Base-by-base conservation (phyloP, 805 yeast genomes). In the Saturnispora bothae region DNA sequence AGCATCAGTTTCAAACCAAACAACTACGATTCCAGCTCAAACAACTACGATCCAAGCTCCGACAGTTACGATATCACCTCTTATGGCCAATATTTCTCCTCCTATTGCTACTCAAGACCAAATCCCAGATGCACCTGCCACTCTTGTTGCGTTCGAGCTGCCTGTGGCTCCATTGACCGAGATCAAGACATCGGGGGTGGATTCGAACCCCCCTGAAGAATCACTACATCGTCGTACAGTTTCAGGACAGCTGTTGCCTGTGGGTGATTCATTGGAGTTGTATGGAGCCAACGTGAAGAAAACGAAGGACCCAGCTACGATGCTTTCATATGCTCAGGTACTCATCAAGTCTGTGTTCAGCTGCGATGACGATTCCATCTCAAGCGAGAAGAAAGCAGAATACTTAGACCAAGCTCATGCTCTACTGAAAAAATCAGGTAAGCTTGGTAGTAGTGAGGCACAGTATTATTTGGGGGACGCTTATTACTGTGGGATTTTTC, bases 401-500 rank as follows among this genome's bases (percentile, higher is more conserved):
- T 72, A 83, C 39, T 62, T 86, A 28, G 79, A 81, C 49, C 96
- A 92, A 54, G 89, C 96, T 0, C 64, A 71, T 16, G 64, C 65
- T 40, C 79, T 82, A 47, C 66, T 88, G 46, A 46, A 47, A 26
- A 46, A 43, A 39, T 36, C 48, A 1, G 38, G 42, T 22, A 46
- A 43, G 30, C 12, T 38, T 3, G 50, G 48, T 28, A 80, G 78
- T 48, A 69, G 79, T 1, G 95, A 89, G 38, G 94, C 97, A 0
- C 97, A 92, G 57, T 92, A 89, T 53, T 66, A 88, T 20, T 62
- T 92, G 22, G 98, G 78, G n/a, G 97, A 89, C 58, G 86, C 89
- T 0, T 78, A 78, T 56, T 71, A 88, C 10, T 77, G 89, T 2
- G 94, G 95, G 3, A 84, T 83, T 0, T 68, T 86, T 40, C 40